Evolutionary conservation across 192 early-diverging fungal genomes (phyloP).

Genomic region (Gigaspora rosea): DNA sequence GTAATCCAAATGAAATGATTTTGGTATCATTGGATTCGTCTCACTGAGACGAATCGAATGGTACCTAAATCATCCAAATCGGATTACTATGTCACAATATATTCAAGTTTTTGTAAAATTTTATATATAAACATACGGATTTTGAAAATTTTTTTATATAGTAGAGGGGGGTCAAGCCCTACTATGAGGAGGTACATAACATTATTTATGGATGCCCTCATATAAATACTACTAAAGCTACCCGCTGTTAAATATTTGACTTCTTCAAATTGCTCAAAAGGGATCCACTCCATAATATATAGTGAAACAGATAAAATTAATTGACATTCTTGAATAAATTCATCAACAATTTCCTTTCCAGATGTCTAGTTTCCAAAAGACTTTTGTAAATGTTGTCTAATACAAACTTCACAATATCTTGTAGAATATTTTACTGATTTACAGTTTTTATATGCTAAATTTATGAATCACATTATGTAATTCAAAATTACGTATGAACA

Average conservation of each 20-base stretch:
- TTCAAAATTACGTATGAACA: neutral
- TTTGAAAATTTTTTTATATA: too few relatives aligned
- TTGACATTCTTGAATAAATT: conserved; percentile 14
- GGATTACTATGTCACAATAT: too few relatives aligned
- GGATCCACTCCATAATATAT: conserved; percentile 22
- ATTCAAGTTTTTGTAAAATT: too few relatives aligned
- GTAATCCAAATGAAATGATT: too few relatives aligned
- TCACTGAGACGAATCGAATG: too few relatives aligned
- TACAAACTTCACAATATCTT: conserved; percentile 14
- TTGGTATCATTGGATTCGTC: too few relatives aligned
- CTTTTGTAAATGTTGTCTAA: neutral
- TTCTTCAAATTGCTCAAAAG: conserved; percentile 8
- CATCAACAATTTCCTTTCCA: neutral
- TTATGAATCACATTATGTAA: neutral
- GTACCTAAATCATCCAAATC: too few relatives aligned
- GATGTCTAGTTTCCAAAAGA: neutral
- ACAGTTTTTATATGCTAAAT: neutral
- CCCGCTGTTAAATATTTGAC: neutral
- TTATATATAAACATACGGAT: too few relatives aligned
- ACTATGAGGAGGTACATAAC: too few relatives aligned
- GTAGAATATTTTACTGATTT: neutral
- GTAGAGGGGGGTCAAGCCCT: too few relatives aligned
- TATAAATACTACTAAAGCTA: conserved; percentile 8
- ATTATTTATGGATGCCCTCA: too few relatives aligned
- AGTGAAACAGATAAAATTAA: neutral